Evolutionary conservation across 768 basidiomycete genomes (phyloP), one percentile per base, ranked within the genome.

Genomic region (Lactarius indigo): DNA sequence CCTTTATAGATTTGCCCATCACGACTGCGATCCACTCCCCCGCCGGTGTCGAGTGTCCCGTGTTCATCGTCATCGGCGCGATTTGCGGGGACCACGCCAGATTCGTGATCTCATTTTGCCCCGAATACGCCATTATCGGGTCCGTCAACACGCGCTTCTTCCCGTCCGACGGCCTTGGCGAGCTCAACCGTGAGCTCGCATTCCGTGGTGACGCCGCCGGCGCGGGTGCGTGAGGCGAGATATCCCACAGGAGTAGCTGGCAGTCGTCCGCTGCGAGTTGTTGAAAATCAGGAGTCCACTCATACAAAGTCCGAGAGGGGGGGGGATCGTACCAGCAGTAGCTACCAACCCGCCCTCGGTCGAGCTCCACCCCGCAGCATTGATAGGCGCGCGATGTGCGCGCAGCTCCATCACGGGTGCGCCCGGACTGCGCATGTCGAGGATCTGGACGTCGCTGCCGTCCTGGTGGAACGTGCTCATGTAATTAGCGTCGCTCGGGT

Each of bases 381-480:
- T 94, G 56, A 98, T 84, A 64, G 88, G 85, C 33, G 84, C 86
- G 62, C 87, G 84, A 74, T 98, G 96, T 20, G 85, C 94, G 69
- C 86, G 84, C 23, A 98, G 80, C 76, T 98, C 96, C 73, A 95
- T 90, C 20, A 98, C 95, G 0, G 97, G 95, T 68, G 92, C 88
- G 2, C 97, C 97, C 1, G 97, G 97, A 77, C 89, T 92, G 61
- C 97, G 87, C 92, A 98, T 98, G 73, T 99, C 97, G 68, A 99
- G 80, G 31, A 99, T 92, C 75, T 97, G 92, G 4, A 97, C 84
- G 72, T 95, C 91, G 23, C 83, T 77, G 58, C 92, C 92, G 73
- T 97, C 95, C 84, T 94, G 90, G 73, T 98, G 96, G 77, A 98
- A 97, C 2, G 95, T 96, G 15, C 94, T 92, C 86, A 99, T 92